phyloP scores from a whole-genome alignment of 2,329 filamentous ascomycete species.

The Penicillium sclerotiorum region DNA sequence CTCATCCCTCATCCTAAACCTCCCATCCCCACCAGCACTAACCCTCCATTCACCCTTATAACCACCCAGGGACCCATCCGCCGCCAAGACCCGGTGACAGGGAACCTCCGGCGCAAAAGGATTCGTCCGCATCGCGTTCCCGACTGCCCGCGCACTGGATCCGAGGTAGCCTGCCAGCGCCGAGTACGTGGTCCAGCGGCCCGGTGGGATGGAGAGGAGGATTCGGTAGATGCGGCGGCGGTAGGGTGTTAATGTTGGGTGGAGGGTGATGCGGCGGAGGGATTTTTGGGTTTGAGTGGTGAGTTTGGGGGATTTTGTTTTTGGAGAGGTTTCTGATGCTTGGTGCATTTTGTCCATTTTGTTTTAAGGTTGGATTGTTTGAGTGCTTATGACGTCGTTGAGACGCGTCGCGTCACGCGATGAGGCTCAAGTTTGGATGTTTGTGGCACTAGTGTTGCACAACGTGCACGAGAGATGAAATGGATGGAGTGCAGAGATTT shows the following conservation, averaged over 20 bases:
- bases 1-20: constrained; percentile 31
- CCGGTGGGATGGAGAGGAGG: constrained; percentile 75
- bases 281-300: constrained; percentile 23
- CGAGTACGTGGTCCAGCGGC: constrained; percentile 76
- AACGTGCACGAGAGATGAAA: no score
- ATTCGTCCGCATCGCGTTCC: constrained; percentile 74
- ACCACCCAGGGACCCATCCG: constrained; percentile 62
- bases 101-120: constrained; percentile 82
- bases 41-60: constrained; percentile 53
- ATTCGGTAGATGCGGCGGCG: constrained; percentile 65
- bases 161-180: constrained; percentile 67
- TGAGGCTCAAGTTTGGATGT: no score
- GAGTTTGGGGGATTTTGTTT: not conserved
- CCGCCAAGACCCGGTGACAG: constrained; percentile 78
- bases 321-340: not conserved
- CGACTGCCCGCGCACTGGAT: constrained; percentile 75
- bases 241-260: constrained; percentile 53
- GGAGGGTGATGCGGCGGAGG: constrained; percentile 46
- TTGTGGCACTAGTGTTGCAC: no score
- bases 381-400: not conserved
- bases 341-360: not conserved
- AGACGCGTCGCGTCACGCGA: no score
- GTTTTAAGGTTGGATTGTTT: not conserved
- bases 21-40: constrained; percentile 40
- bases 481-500: not conserved